Evolutionary conservation across 1,284 basidiomycete species (phyloP), one percentile per base, ranked within the genome.

Genomic region (Boletus semigastroideus): DNA sequence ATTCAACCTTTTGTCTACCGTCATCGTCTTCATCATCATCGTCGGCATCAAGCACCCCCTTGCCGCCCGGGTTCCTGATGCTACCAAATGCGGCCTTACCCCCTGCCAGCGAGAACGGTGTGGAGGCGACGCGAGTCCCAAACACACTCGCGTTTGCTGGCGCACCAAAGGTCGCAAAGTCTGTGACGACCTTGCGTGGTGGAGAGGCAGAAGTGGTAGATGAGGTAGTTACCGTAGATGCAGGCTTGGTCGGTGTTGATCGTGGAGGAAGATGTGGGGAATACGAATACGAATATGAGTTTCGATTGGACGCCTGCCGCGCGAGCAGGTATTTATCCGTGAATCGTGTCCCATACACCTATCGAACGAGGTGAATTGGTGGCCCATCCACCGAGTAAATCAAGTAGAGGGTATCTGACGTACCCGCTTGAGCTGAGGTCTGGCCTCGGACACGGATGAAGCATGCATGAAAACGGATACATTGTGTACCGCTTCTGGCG

Each of bases 311-410:
- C 28, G 77, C 72, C 66, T 88, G 83, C 41, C 90, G 81, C 22
- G 87, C 82, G 61, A 84, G 81, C 50, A 96, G 80, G 69, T 97
- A 97, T 70, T 94, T 94, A 64, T 97, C 94, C 20, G 94, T 97
- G 73, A 97, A 93, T 3, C 94, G 86, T 28, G 90, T 91, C 16
- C 92, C 92, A 42, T 86, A 83, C n/a, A 96, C 89, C 92, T 95
- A 58, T 30, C 3, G 39, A 45, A 19, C 19, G 10, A 28, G 28
- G 12, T 0, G 2, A 14, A 40, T 63, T 17, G 54, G 41, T 16
- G 46, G 5, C 44, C 20, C 54, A 9, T 19, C 30, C 19, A 13
- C 25, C 12, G 10, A 0, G 20, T 20, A 14, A 16, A 39, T 22
- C 4, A 7, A 7, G 10, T 25, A 48, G 20, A 50, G 33, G 19